These are phyloP conservation scores for Paratinospora sagittata DNA, from an alignment of 164 flowering plant genomes.

Conservation along the genomic window DNA sequence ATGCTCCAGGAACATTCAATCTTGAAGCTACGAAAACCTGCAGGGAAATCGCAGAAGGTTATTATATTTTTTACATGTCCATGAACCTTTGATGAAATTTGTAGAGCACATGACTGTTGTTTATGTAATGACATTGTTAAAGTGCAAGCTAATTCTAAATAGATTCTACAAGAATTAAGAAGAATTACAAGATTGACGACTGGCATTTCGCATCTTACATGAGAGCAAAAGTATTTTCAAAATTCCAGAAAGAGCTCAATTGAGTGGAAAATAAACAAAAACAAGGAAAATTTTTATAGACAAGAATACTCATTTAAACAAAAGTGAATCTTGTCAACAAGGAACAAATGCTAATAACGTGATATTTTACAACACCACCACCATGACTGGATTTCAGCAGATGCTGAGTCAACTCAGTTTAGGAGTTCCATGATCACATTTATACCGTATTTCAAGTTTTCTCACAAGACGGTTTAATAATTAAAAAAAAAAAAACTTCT, in stretches of 20 bases:
- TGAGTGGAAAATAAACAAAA: not conserved
- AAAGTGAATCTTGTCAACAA: not conserved
- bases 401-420: too few species aligned
- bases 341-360: too few species aligned
- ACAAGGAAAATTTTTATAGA: not conserved
- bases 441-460: too few species aligned
- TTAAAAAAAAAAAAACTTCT: too few species aligned
- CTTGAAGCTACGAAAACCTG: constrained; percentile 95
- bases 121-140: not conserved
- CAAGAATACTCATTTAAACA: not conserved
- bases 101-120: not conserved
- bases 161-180: not conserved
- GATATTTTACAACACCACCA: too few species aligned
- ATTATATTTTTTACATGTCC: not conserved
- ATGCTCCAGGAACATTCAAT: constrained; percentile 96
- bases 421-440: too few species aligned
- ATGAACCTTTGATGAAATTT: not conserved
- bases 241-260: not conserved
- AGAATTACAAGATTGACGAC: too few species aligned
- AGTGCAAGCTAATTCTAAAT: too few species aligned
- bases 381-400: too few species aligned
- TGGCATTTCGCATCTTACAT: not conserved
- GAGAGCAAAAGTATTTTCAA: not conserved
- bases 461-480: too few species aligned
- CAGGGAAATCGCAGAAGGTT: constrained; percentile 11